Evolutionary conservation across 2,329 filamentous ascomycete genomes (phyloP), one percentile per base, ranked within the genome.

Genomic region (Cordyceps javanica): DNA sequence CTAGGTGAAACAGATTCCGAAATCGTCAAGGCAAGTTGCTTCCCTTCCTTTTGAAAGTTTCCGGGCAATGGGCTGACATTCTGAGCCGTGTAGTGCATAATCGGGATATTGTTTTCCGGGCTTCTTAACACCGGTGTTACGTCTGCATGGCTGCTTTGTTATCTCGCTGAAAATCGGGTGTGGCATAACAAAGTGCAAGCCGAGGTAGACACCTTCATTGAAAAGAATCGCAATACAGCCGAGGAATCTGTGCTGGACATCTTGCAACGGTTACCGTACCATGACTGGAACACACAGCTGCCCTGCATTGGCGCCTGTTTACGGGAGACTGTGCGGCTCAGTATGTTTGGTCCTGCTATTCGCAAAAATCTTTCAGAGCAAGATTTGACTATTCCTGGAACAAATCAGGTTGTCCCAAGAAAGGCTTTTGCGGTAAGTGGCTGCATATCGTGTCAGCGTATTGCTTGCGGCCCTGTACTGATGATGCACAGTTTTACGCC

Each of bases 61-160:
- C 36, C 50, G 42, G 6, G 1, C 16, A 16, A 10, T 13, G 16
- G 3, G 11, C 21, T 28, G 8, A 39, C n/a, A 23, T 19, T 14
- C 14, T 19, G 21, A 23, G 39, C 38, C 3, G 23, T 14, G 4
- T 23, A 77, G 70, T 82, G 83, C 66, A 71, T 82, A 34, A 68
- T 83, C n/a, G 75, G 76, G 13, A 70, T 78, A 0, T 68, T 85
- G 3, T 82, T 81, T 63, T 81, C 81, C 1, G 81, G 81, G n/a
- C 70, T 80, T 34, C 62, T 83, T n/a, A 85, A 84, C 67, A 79
- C 71, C 25, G 80, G 80, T 39, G 75, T 82, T 65, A 83, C 81
- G 61, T 76, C 78, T 1, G 75, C 76, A 2, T 83, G 77, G 73
- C 68, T 83, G 60, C 65, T 84, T 60, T 60, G 75, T 66, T 74